Base-by-base conservation (phyloP, 257 asterid species). In the Paulownia fortunei region DNA sequence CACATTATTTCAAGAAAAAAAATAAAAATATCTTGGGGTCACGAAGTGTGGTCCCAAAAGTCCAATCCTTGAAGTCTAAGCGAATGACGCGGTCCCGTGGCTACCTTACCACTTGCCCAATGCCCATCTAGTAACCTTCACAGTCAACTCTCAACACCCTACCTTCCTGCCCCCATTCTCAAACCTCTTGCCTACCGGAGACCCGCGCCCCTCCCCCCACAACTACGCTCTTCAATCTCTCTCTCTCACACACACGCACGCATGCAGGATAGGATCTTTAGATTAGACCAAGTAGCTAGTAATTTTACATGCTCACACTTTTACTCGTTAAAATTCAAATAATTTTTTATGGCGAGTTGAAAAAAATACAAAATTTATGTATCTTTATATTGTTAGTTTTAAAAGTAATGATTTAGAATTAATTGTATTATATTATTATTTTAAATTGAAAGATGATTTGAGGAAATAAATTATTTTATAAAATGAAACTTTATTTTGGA, bases 41-140 rank as follows among this genome's bases (percentile, higher is more conserved):
- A 37, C 4, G 18, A 65, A 41, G 8, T 8, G 21, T 65, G 55
- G 74, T 73, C 71, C 36, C 47, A 60, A 27, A 74, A 74, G 60
- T 39, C 58, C 19, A 61, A 44, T 24, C 41, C 60, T 24, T 41
- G 47, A 26, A 61, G 52, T 61, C 72, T 60, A 61, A 42, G 61
- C 72, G 18, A 62, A 76, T 47, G 74, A 66, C 74, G 67, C 74
- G 74, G 68, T 63, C 80, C 39, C 52, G 52, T 37, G 39, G 32
- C 39, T 19, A 6, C 27, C 19, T 66, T 32, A 18, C 49, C 39
- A 44, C 72, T 75, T 76, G 68, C 72, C 66, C 51, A 34, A 62
- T 76, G 68, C 72, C 66, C 51, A 34, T 79, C 34, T 11, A 62
- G 7, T 26, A 42, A 55, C 64, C 16, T 58, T 78, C 82, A 12